Conservation (phyloP, 2,329 filamentous ascomycete genomes). For the Elsinoe ampelina region DNA sequence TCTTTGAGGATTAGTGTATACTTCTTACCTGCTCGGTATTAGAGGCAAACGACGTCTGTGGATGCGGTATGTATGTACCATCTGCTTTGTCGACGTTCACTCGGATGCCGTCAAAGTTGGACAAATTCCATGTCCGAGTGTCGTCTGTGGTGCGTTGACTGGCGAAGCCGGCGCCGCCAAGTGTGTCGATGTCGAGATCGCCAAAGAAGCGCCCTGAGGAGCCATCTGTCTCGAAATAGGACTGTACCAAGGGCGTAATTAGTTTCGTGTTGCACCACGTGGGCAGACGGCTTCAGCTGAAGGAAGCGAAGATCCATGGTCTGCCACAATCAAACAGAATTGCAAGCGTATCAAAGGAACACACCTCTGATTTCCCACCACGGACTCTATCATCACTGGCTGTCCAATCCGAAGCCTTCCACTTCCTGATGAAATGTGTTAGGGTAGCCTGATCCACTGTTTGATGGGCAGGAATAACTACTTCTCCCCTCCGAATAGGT, state of each 20-base stretch:
- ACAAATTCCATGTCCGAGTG: constrained; percentile 53
- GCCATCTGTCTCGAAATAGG: constrained; percentile 33
- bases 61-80: constrained; percentile 25
- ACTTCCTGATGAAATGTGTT: constrained; percentile 38
- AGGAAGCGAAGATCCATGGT: not conserved
- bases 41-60: not conserved
- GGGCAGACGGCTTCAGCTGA: not conserved
- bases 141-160: constrained; percentile 60
- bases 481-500: constrained; percentile 28
- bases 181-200: constrained; percentile 59
- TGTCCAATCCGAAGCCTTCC: constrained; percentile 55
- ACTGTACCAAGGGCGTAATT: constrained; percentile 29
- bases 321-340: not conserved
- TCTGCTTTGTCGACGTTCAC: constrained; percentile 47
- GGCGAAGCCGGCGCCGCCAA: constrained; percentile 75
- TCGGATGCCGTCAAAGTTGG: constrained; percentile 51
- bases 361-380: constrained; percentile 56
- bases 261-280: not conserved
- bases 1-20: constrained; percentile 74
- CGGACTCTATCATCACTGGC: constrained; percentile 68
- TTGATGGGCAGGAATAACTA: constrained; percentile 17
- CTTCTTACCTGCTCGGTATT: constrained; percentile 36
- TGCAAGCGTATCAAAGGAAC: not conserved
- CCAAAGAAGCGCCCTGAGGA: constrained; percentile 52
- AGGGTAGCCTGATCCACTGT: constrained; percentile 1